Percentiles rank a stretch among this genome's conserved stretches.
Evolutionary conservation across 176 grass and related monocot genomes (phyloP).

Genomic region (Elaeis guineensis): DNA sequence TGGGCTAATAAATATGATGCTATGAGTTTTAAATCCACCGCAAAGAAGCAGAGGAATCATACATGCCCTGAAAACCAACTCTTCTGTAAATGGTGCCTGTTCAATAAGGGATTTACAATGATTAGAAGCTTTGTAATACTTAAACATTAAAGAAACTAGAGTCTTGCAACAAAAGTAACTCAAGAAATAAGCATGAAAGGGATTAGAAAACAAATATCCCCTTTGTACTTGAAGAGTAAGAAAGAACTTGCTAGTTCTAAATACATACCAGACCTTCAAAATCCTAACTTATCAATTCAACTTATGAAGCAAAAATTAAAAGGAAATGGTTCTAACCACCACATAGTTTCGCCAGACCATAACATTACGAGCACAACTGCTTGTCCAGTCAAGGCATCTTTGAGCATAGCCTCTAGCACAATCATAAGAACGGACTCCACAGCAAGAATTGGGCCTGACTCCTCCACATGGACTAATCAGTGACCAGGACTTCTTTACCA

Average conservation of each 20-base stretch:
- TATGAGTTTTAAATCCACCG: constrained; percentile 62
- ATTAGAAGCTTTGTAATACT: no score
- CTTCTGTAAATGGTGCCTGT: constrained; percentile 90
- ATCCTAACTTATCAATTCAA: background rate
- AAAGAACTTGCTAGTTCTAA: no score
- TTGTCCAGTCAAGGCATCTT: constrained; percentile 29
- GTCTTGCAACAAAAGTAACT: no score
- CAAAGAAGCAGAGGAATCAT: constrained; percentile 96
- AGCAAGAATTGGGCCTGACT: constrained; percentile 1
- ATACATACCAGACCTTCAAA: no score
- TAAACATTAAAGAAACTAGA: no score
- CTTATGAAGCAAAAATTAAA: background rate
- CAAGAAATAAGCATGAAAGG: no score
- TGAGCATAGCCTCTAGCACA: constrained; percentile 8
- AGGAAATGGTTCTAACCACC: constrained; percentile 42
- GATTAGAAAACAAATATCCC: no score
- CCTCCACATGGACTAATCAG: constrained; percentile 8
- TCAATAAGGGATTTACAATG: constrained; percentile 13
- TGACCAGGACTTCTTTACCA: constrained; percentile 32
- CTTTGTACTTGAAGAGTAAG: no score
- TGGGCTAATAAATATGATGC: constrained; percentile 76
- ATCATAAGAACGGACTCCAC: background rate
- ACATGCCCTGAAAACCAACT: constrained; percentile 91
- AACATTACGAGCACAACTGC: constrained; percentile 26
- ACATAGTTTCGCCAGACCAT: constrained; percentile 78